Conservation (phyloP, 2,329 filamentous ascomycete species). For the Hypoxylon sp. region DNA sequence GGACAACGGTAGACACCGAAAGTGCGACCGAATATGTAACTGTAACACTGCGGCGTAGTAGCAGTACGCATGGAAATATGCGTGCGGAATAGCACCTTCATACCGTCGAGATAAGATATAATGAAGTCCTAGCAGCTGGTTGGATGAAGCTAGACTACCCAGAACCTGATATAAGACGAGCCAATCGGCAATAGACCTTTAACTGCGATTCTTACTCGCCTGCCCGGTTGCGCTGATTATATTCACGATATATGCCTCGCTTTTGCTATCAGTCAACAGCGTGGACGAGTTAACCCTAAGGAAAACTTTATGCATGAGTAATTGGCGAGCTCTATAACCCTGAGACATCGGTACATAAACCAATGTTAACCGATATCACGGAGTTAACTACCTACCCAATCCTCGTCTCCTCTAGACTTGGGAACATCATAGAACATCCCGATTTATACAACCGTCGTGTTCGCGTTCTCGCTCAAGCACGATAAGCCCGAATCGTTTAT, state of each 20-base stretch:
- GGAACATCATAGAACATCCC: background rate
- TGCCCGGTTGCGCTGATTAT: background rate
- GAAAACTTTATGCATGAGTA: background rate
- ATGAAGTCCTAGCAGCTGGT: background rate
- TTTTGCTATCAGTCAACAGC: background rate
- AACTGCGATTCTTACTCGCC: background rate
- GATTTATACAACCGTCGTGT: background rate
- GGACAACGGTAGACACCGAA: background rate
- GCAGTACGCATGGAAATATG: background rate
- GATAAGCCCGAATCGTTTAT: background rate
- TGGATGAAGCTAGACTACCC: background rate
- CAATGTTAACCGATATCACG: background rate
- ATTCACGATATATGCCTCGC: background rate
- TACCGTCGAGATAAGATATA: background rate
- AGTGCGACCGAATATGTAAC: slow-evolving; percentile 3
- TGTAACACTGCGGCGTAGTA: slow-evolving; percentile 3
- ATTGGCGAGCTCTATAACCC: background rate
- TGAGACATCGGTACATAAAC: background rate
- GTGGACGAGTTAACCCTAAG: background rate
- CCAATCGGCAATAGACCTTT: background rate
- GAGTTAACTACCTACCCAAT: background rate
- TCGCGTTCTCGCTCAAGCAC: background rate
- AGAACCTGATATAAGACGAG: background rate
- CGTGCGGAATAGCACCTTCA: background rate
- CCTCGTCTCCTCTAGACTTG: background rate